These are phyloP conservation scores for Pichia sp. DNA, from an alignment of 1,139 yeast genomes.

Conservation along the genomic window DNA sequence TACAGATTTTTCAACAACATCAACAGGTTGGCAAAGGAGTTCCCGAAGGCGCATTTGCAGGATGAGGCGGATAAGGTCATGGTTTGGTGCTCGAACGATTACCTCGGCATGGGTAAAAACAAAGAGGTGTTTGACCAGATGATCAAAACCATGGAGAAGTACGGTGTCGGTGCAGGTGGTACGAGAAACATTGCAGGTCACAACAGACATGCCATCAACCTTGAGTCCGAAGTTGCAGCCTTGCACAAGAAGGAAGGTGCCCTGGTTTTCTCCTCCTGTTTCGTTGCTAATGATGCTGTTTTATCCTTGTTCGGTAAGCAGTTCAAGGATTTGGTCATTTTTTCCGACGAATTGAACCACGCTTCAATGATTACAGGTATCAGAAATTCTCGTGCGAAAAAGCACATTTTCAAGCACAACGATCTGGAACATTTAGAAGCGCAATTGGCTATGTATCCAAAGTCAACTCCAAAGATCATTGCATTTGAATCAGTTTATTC, in stretches of 20 bases:
- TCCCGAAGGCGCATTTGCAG: constrained; percentile 86
- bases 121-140: constrained; percentile 66
- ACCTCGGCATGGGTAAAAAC: constrained; percentile 90
- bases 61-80: constrained; percentile 78
- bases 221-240: constrained; percentile 84
- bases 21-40: constrained; percentile 89
- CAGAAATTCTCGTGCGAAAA: constrained; percentile 83
- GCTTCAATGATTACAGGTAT: constrained; percentile 98
- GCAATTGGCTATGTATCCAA: constrained; percentile 73
- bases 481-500: constrained; percentile 97
- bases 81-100: constrained; percentile 98
- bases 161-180: constrained; percentile 99
- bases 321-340: constrained; percentile 82
- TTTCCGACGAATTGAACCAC: constrained; percentile 90
- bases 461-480: constrained; percentile 82
- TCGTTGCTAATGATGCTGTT: constrained; percentile 94
- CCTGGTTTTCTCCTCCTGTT: constrained; percentile 90
- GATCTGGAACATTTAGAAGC: constrained; percentile 77
- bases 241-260: constrained; percentile 95
- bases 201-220: constrained; percentile 76
- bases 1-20: constrained; percentile 95
- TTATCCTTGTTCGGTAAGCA: constrained; percentile 87
- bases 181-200: constrained; percentile 99
- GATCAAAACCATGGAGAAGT: constrained; percentile 76
- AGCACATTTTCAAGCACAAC: constrained; percentile 90